phyloP scores from a whole-genome alignment of 768 basidiomycete species.

The Naematelia encephala region DNA sequence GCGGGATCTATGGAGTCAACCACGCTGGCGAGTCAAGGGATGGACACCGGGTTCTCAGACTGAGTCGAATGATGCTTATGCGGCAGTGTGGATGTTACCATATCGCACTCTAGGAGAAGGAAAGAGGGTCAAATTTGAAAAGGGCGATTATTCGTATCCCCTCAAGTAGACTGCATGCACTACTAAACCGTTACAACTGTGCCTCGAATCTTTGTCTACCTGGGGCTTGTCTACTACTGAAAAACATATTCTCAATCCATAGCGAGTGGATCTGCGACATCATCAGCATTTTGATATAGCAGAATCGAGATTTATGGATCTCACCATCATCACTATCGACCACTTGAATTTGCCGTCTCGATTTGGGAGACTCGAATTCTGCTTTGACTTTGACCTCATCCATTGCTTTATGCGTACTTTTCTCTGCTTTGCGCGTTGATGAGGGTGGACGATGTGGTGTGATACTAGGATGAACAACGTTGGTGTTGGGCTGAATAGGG shows the following conservation, averaged over 20 bases:
- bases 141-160: constrained; percentile 41
- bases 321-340: constrained; percentile 34
- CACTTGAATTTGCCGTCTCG: constrained; percentile 6
- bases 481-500: neutral
- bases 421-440: neutral
- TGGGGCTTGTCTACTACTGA: neutral
- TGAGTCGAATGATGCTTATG: constrained; percentile 3
- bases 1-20: constrained; percentile 28
- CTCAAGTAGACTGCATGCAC: constrained; percentile 1
- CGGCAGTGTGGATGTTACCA: constrained; percentile 36
- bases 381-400: constrained; percentile 6
- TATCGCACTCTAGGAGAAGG: constrained; percentile 40
- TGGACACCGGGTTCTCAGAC: constrained; percentile 22
- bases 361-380: constrained; percentile 8
- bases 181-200: too few relatives aligned
- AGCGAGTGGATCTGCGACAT: constrained; percentile 30
- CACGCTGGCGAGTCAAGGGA: constrained; percentile 28
- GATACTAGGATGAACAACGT: neutral
- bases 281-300: neutral
- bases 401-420: neutral
- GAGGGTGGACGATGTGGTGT: neutral
- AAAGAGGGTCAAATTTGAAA: constrained; percentile 38
- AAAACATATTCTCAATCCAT: constrained; percentile 11
- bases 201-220: too few relatives aligned
- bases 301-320: constrained; percentile 6